A percentile compares a stretch with the other conserved stretches of the same genome.
Conservation (phyloP, 495 filamentous ascomycete species). For the Pyrenula aspistea region DNA sequence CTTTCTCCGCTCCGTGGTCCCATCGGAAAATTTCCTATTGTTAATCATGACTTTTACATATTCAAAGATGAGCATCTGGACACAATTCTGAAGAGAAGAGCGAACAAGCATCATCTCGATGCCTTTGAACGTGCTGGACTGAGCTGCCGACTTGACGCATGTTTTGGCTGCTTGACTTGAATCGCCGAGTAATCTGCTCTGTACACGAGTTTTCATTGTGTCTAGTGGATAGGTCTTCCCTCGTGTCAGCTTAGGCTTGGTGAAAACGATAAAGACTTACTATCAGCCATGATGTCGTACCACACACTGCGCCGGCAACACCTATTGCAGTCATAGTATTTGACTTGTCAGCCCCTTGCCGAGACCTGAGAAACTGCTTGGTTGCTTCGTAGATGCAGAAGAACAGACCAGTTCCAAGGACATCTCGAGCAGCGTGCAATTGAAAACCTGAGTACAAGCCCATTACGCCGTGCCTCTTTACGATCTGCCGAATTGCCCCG, state of each 20-base stretch:
- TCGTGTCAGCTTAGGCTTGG: conserved; percentile 4
- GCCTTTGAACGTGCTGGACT: conserved; percentile 38
- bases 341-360: conserved; percentile 33
- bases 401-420: conserved; percentile 79
- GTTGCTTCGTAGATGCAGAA: conserved; percentile 85
- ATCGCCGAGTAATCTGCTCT: conserved; percentile 32
- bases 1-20: neutral
- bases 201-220: conserved; percentile 36
- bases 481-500: conserved; percentile 64
- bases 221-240: conserved; percentile 34
- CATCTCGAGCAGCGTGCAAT: conserved; percentile 74
- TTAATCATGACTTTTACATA: conserved; percentile 31
- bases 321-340: neutral
- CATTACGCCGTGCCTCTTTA: conserved; percentile 61
- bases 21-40: conserved; percentile 2
- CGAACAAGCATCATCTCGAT: conserved; percentile 34
- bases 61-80: conserved; percentile 32
- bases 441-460: conserved; percentile 83
- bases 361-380: conserved; percentile 57
- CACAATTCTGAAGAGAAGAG: conserved; percentile 37
- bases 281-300: conserved; percentile 34
- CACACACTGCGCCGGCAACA: conserved; percentile 34
- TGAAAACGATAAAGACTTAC: too few species aligned
- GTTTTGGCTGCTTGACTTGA: conserved; percentile 19
- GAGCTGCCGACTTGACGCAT: conserved; percentile 15